Evolutionary conservation across 805 yeast species (phyloP).

Genomic region (Metschnikowia hibisci): DNA sequence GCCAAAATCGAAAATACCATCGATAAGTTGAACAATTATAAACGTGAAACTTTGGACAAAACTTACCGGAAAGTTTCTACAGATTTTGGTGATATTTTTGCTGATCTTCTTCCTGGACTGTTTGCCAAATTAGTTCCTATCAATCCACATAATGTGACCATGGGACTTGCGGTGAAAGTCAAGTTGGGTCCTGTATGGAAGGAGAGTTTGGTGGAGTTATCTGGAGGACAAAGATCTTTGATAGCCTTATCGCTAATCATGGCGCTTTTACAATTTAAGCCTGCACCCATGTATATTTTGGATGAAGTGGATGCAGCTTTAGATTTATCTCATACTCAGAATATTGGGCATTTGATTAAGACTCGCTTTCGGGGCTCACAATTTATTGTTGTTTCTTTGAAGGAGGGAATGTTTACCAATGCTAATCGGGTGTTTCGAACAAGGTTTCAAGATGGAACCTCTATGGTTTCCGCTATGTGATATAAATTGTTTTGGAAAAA

Average conservation of each 20-base stretch:
- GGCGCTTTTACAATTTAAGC: conserved; percentile 90
- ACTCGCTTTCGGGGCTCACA: conserved; percentile 94
- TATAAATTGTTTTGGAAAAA: not conserved
- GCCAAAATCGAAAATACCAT: conserved; percentile 86
- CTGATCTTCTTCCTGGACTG: conserved; percentile 83
- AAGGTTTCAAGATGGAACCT: conserved; percentile 93
- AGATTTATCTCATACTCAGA: conserved; percentile 95
- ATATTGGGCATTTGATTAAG: conserved; percentile 93
- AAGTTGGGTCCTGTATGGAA: conserved; percentile 93
- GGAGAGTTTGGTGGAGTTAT: conserved; percentile 87
- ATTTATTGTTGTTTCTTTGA: conserved; percentile 91
- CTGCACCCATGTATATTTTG: conserved; percentile 97
- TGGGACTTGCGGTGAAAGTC: conserved; percentile 88
- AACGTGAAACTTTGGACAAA: conserved; percentile 71
- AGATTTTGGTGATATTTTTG: conserved; percentile 88
- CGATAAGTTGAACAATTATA: conserved; percentile 75
- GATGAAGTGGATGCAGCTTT: conserved; percentile 99
- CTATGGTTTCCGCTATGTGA: conserved; percentile 75
- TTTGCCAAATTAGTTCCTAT: conserved; percentile 84
- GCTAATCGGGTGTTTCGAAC: conserved; percentile 94
- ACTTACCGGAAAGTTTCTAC: conserved; percentile 84
- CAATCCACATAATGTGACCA: conserved; percentile 76
- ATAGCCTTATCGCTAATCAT: conserved; percentile 88
- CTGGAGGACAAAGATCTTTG: conserved; percentile 96
- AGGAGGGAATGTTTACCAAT: conserved; percentile 97